A percentile compares a stretch with the other conserved stretches of the same genome.
These are phyloP conservation scores for Alternaria arbusti DNA, from an alignment of 2,329 filamentous ascomycete species.

Conservation along the genomic window DNA sequence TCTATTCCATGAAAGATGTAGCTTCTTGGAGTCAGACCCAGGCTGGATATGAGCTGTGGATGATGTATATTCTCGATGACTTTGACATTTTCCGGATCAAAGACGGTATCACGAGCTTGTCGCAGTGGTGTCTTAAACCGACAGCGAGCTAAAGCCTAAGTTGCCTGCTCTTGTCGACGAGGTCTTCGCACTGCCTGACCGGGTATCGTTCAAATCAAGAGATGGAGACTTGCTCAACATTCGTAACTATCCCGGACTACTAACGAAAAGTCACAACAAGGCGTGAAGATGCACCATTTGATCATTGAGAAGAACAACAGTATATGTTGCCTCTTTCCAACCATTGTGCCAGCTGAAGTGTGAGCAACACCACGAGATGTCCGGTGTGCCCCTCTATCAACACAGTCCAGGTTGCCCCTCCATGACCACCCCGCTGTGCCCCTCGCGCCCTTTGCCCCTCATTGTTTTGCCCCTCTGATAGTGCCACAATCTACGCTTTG, in stretches of 20 bases:
- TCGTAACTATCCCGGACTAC: background rate
- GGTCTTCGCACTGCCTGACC: background rate
- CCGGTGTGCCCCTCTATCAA: background rate
- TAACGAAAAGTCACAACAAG: background rate
- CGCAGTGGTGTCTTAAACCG: background rate
- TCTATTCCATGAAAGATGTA: background rate
- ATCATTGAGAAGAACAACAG: background rate
- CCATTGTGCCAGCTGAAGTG: background rate
- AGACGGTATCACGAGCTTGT: background rate
- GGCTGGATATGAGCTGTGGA: background rate
- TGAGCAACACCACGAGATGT: background rate
- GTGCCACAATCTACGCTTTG: slow-evolving; percentile 13
- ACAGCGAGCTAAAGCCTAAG: background rate
- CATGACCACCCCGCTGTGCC: slow-evolving; percentile 12
- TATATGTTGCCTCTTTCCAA: background rate
- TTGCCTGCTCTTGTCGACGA: background rate
- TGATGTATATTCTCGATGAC: background rate
- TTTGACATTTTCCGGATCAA: background rate
- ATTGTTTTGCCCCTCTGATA: slow-evolving; percentile 24
- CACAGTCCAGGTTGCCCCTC: slow-evolving; percentile 12
- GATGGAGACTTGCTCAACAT: background rate
- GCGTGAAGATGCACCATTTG: background rate
- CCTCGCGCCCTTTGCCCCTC: slow-evolving; percentile 15
- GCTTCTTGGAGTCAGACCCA: background rate
- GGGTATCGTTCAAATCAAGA: background rate